Conservation (phyloP, 495 filamentous ascomycete species). For the Daldinia loculata region DNA sequence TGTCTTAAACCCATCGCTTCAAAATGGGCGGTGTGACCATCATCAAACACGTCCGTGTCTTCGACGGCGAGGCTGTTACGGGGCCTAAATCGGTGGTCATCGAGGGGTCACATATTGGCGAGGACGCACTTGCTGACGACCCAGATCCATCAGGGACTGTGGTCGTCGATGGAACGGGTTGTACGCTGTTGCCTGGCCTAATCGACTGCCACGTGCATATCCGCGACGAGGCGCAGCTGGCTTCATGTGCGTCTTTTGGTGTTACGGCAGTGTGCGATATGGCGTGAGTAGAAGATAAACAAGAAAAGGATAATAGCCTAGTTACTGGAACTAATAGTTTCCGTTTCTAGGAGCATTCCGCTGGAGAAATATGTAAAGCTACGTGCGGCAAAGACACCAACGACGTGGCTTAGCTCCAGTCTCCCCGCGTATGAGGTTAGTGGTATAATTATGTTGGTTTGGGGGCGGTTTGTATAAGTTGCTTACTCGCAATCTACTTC, state of each 20-base stretch:
- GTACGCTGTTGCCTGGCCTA: conserved; percentile 63
- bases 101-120: conserved; percentile 29
- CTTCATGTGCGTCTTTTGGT: conserved; percentile 29
- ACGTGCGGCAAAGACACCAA: conserved; percentile 23
- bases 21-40: conserved; percentile 25
- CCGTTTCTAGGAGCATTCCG: conserved; percentile 15
- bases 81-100: conserved; percentile 30
- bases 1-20: neutral
- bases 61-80: conserved; percentile 25
- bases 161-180: conserved; percentile 53
- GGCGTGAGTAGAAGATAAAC: conserved; percentile 19
- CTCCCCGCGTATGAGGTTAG: conserved; percentile 36
- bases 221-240: conserved; percentile 51
- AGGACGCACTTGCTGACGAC: conserved; percentile 24
- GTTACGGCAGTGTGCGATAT: conserved; percentile 37
- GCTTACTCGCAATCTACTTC: neutral
- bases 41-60: conserved; percentile 37
- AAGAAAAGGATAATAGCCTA: neutral
- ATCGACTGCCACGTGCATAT: conserved; percentile 70
- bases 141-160: conserved; percentile 11
- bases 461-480: neutral
- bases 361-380: conserved; percentile 21
- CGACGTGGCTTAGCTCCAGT: conserved; percentile 26
- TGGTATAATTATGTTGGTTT: conserved; percentile 7
- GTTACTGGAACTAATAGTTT: neutral